These are phyloP conservation scores for Phytomonas sp. DNA, from an alignment of 208 protist genomes.

Conservation along the genomic window DNA sequence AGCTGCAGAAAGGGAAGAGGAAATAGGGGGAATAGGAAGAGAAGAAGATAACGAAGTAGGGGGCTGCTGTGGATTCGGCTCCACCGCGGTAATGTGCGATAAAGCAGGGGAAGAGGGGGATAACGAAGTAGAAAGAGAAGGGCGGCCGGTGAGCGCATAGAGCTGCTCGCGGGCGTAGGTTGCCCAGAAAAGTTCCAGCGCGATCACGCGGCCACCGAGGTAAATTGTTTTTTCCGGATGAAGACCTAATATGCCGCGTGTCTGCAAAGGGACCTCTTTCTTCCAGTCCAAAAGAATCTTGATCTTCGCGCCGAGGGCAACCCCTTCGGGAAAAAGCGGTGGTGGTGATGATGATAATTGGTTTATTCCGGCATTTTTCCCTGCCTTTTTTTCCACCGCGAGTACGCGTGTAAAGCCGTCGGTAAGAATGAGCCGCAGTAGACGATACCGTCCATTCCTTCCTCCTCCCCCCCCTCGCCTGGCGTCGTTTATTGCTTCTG, in stretches of 20 bases:
- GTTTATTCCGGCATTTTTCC: not conserved
- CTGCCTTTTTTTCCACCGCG: conserved; percentile 33
- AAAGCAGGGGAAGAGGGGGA: no score
- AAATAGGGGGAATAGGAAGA: no score
- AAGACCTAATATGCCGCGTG: conserved; percentile 39
- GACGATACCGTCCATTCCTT: conserved; percentile 27
- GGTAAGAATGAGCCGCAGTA: conserved; percentile 37
- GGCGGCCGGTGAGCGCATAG: conserved; percentile 29
- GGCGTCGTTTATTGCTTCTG: conserved; percentile 17
- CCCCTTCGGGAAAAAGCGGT: conserved; percentile 25
- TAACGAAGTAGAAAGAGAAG: conserved; percentile 11
- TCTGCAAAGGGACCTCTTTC: no score
- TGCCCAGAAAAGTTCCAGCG: conserved; percentile 41
- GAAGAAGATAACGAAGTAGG: no score
- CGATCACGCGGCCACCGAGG: conserved; percentile 41
- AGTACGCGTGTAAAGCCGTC: conserved; percentile 65
- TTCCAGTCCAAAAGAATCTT: conserved; percentile 10
- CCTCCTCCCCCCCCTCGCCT: conserved; percentile 10
- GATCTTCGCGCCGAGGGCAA: conserved; percentile 54
- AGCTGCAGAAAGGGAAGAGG: not conserved
- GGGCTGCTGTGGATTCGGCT: no score
- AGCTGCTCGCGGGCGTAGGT: conserved; percentile 25
- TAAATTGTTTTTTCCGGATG: conserved; percentile 30
- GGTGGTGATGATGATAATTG: conserved; percentile 1
- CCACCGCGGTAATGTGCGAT: no score